A percentile compares a stretch with the other conserved stretches of the same genome.
These are phyloP conservation scores for Chytriomyces hyalinus DNA, from an alignment of 192 early-diverging fungal species.

Conservation along the genomic window DNA sequence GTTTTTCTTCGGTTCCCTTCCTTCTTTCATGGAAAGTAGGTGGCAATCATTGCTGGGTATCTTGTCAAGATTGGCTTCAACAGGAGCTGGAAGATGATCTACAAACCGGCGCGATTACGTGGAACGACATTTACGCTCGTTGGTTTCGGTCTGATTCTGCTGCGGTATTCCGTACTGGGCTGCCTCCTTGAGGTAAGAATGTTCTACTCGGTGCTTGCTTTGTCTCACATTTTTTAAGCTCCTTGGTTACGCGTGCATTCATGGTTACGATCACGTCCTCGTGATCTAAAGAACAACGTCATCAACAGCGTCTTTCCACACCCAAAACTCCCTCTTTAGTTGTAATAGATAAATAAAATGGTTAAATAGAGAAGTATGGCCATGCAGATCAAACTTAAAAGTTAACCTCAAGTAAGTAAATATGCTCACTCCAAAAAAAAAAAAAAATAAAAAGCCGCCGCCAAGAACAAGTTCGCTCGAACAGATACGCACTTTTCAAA, in stretches of 20 bases:
- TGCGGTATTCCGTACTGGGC: conserved; percentile 16
- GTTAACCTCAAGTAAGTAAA: neutral
- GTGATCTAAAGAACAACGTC: conserved; percentile 5
- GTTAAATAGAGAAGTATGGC: too few species aligned
- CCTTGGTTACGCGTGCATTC: conserved; percentile 14
- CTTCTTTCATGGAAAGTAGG: neutral
- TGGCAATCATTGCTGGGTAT: conserved; percentile 6
- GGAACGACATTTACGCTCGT: conserved; percentile 19
- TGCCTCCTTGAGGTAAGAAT: conserved; percentile 15
- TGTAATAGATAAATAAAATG: neutral
- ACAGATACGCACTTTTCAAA: conserved; percentile 1
- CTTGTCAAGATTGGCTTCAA: conserved; percentile 3
- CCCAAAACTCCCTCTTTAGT: neutral
- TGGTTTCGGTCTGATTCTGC: conserved; percentile 18
- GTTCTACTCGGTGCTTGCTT: neutral
- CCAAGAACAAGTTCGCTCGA: neutral
- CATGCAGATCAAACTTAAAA: too few species aligned
- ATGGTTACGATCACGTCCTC: conserved; percentile 23
- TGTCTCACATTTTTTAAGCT: neutral
- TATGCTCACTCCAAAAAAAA: neutral
- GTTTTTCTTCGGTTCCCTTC: neutral
- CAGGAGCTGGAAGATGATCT: conserved; percentile 8
- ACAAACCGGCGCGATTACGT: conserved; percentile 21
- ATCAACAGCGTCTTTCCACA: neutral
- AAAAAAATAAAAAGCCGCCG: neutral